Evolutionary conservation across 352 stramenopile species (phyloP), one percentile per base, ranked within the genome.

Genomic region (Pythium rhizo-oryzae): DNA sequence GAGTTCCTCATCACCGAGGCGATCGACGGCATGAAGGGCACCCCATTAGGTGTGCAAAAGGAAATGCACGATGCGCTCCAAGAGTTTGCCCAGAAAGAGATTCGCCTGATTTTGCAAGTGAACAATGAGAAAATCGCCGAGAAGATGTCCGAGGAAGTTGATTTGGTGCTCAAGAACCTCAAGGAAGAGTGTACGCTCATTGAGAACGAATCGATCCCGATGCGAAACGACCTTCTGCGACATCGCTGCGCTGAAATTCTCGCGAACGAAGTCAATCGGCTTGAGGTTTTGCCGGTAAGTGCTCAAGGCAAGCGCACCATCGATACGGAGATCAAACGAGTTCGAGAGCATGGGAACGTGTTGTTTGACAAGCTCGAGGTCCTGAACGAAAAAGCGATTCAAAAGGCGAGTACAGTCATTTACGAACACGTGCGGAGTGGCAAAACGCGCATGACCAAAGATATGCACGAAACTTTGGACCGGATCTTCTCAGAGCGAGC

Each of bases 341-440:
- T 94, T 46, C 69, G 75, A 41, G 76, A 92, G 52, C 85, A 90
- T 54, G 82, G 82, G 2, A 77, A 44, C 16, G 76, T 91, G 9
- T 58, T 94, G 25, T 92, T 91, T 68, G 84, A 92, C 57, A 89
- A 87, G 50, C 65, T 94, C 12, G 81, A 91, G 28, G 81, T 94
- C 11, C 67, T 75, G 3, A 94, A 94, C 33, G 84, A 90, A 28
- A 89, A 89, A 54, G 80, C 83, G 16, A 82, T 92, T 50, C 82
- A 91, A 19, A 84, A 84, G 46, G 80, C 81, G 1, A 84, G 77
- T 19, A 71, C 74, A 24, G 68, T 71, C 12, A 65, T 92, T 59
- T 81, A 75, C 35, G 81, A 94, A 33, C 68, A 77, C 19, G 67
- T 92, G 4, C 84, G 75, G 13, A 70, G 68, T 41, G 80, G 77